phyloP scores from a whole-genome alignment of 257 asterid genomes.

The Voacanga thouarsii region DNA sequence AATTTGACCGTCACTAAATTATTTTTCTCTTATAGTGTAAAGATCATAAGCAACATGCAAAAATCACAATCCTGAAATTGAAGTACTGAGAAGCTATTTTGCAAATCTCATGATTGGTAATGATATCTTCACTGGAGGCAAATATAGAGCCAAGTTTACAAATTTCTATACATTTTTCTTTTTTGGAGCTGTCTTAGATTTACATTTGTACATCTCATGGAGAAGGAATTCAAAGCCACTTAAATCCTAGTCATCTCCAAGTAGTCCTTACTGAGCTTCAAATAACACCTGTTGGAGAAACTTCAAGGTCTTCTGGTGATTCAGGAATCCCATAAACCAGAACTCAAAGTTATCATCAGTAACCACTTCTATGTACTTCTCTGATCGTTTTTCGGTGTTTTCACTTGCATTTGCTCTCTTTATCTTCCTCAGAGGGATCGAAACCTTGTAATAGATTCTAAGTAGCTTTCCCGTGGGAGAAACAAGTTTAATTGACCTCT shows the following conservation, averaged over 20 bases:
- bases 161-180: neutral
- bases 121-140: neutral
- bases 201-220: neutral
- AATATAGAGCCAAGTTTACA: neutral
- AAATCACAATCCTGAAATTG: no score
- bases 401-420: conserved; percentile 1
- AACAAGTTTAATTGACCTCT: conserved; percentile 9
- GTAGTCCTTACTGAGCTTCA: neutral
- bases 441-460: conserved; percentile 11
- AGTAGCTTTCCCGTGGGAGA: conserved; percentile 2
- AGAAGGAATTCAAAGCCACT: neutral
- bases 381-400: conserved; percentile 6
- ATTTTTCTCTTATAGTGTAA: no score
- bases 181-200: neutral
- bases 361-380: conserved; percentile 39
- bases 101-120: no score
- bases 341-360: conserved; percentile 47
- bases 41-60: no score
- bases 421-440: neutral
- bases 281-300: conserved; percentile 8
- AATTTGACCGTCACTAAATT: no score
- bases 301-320: conserved; percentile 33
- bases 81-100: no score
- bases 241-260: neutral
- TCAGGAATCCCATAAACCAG: conserved; percentile 59